A percentile compares a stretch with the other conserved stretches of the same genome.
These are phyloP conservation scores for Diplodia scrobiculata DNA, from an alignment of 2,329 filamentous ascomycete genomes.

Conservation along the genomic window DNA sequence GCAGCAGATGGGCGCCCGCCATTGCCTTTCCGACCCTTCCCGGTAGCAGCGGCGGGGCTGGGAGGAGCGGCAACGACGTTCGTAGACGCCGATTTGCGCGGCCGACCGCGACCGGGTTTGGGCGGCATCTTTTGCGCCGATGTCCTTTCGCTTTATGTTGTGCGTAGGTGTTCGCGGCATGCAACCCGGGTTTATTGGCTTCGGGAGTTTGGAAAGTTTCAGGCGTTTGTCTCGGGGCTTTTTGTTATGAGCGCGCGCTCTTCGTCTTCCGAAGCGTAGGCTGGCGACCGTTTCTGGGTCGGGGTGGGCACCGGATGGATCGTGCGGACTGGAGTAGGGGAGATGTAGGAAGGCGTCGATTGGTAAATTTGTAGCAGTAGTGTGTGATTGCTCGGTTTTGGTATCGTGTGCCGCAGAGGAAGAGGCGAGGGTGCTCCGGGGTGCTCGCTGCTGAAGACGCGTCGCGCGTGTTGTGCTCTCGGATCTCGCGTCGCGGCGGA, in stretches of 20 bases:
- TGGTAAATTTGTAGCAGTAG: not conserved
- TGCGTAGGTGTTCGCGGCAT: not conserved
- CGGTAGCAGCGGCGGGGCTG: not conserved
- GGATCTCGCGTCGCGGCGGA: not conserved
- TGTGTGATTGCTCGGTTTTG: not conserved
- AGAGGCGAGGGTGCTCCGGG: not conserved
- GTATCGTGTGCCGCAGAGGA: not conserved
- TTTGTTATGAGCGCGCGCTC: not conserved
- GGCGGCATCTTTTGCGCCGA: not conserved
- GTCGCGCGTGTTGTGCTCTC: not conserved
- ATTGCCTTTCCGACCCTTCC: not conserved
- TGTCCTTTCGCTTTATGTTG: not conserved
- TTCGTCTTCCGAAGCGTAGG: too few relatives aligned
- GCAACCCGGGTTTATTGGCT: too few relatives aligned
- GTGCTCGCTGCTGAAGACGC: not conserved
- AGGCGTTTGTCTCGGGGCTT: not conserved
- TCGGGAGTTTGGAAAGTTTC: not conserved
- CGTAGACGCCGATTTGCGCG: not conserved
- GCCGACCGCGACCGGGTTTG: not conserved
- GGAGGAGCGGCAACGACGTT: not conserved
- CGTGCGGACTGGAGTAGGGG: not conserved
- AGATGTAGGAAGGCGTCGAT: too few relatives aligned
- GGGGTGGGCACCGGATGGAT: not conserved
- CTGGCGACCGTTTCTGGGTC: not conserved
- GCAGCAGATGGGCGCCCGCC: not conserved